Base-by-base conservation (phyloP, 345 rosid species). In the Gossypium stocksii region DNA sequence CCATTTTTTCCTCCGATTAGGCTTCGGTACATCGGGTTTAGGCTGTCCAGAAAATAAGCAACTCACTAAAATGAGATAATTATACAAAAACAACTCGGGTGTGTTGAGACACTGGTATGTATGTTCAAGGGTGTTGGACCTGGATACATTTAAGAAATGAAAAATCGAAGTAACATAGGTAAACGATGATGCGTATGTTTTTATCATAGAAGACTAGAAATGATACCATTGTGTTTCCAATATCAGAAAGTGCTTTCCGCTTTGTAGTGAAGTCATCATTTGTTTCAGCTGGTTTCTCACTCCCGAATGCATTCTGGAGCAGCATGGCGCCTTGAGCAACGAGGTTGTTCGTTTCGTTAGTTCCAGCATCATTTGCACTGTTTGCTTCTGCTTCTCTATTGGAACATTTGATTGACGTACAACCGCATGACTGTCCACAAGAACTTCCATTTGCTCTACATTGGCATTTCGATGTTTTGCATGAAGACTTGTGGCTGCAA, bases 231-330 rank as follows among this genome's bases (percentile, higher is more conserved):
- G 91, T 85, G 81, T 95, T 95, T 62, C 97, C 99, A 19, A 95
- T 91, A 79, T 95, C 98, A 0, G 93, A 80, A 56, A 95, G 82
- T 71, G 97, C 89, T 83, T 89, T 95, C 79, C 98, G 85, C 83
- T 73, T 84, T n/a, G 80, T 69, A 16, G 83, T 83, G 75, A 72
- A 75, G 71, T 78, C 88, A 41, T 79, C 88, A 19, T 83, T 77
- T 22, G 76, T 77, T 45, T 78, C 91, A 22, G 74, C 77, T 52
- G 80, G 78, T 65, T 84, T 88, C 65, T 84, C 84, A 71, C 73
- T 71, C 16, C 29, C 59, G 53, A 95, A 81, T 66, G 98, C 99
- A 79, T 79, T 91, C 72, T 89, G 92, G 48, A 95, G 93, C 53
- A 95, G 81, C 83, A 80, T 76, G n/a, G 97, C 94, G 67, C 98